phyloP scores from a whole-genome alignment of 108 stramenopile species.

The Mediolabrus comicus region DNA sequence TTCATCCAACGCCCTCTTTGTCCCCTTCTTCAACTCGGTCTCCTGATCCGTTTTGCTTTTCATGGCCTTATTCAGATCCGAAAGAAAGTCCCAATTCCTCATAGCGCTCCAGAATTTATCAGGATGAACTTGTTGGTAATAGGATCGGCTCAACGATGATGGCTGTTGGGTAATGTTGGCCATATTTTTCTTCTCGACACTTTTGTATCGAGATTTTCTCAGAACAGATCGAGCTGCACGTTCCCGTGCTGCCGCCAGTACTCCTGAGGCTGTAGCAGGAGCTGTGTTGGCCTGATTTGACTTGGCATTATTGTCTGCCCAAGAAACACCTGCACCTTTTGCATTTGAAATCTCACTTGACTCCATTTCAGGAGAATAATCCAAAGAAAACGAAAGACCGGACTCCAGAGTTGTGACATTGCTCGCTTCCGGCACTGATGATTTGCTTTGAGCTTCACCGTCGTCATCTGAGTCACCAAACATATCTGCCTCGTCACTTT shows the following conservation, averaged over 20 bases:
- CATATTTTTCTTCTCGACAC: neutral
- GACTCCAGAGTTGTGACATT: constrained; percentile 9
- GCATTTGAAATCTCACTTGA: neutral
- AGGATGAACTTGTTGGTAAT: constrained; percentile 36
- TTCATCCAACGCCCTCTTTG: constrained; percentile 15
- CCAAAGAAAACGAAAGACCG: constrained; percentile 16
- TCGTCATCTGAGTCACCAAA: neutral
- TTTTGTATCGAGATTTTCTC: neutral
- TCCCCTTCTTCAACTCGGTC: neutral
- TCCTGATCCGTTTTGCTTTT: constrained; percentile 6
- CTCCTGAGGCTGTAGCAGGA: neutral
- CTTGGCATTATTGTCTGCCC: neutral
- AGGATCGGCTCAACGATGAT: constrained; percentile 10
- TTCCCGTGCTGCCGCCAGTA: neutral
- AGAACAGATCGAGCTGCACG: neutral
- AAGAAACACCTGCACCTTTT: neutral
- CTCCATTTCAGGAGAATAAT: constrained; percentile 15
- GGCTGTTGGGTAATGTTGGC: neutral
- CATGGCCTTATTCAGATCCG: constrained; percentile 35
- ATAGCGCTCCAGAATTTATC: constrained; percentile 41
- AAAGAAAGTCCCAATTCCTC: constrained; percentile 39
- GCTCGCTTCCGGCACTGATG: neutral
- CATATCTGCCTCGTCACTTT: constrained; percentile 6
- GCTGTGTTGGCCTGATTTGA: neutral
- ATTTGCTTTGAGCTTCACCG: neutral